Conservation (phyloP, 2,329 filamentous ascomycete genomes). For the Elsinoe ampelina region DNA sequence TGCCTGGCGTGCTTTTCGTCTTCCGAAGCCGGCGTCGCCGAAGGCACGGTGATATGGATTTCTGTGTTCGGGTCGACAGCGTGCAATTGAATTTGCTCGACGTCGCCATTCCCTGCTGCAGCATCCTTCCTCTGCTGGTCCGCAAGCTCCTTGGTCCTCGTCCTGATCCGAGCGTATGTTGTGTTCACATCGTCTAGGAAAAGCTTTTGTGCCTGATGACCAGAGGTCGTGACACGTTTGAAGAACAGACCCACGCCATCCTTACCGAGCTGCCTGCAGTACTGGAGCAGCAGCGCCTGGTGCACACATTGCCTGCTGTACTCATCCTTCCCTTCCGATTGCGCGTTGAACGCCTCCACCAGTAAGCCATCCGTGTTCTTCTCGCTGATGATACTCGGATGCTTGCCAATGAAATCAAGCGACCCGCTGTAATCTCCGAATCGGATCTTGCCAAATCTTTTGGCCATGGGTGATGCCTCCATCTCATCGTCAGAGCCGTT, state of each 20-base stretch:
- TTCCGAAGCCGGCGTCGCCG: conserved; percentile 55
- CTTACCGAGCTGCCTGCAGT: conserved; percentile 79
- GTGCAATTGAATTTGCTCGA: conserved; percentile 96
- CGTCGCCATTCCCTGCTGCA: conserved; percentile 49
- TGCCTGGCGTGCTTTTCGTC: conserved; percentile 55
- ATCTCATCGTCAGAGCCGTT: conserved; percentile 57
- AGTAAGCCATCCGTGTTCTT: conserved; percentile 84
- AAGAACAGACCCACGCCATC: conserved; percentile 92
- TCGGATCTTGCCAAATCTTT: conserved; percentile 71
- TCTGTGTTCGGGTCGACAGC: conserved; percentile 89
- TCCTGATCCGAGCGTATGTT: conserved; percentile 75
- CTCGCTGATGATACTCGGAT: conserved; percentile 73
- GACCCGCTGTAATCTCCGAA: conserved; percentile 63
- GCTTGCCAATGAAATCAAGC: conserved; percentile 65
- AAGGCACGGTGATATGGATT: conserved; percentile 77
- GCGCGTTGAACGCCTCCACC: conserved; percentile 82
- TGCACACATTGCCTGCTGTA: conserved; percentile 81
- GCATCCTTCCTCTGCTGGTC: conserved; percentile 43
- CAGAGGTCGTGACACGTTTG: conserved; percentile 82
- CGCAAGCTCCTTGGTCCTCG: conserved; percentile 63
- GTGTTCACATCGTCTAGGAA: conserved; percentile 89
- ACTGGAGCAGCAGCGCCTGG: conserved; percentile 84
- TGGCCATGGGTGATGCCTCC: conserved; percentile 67
- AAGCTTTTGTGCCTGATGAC: conserved; percentile 80
- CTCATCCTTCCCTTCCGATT: conserved; percentile 64